Percentiles rank a stretch among this genome's conserved stretches.
Conservation (phyloP, 768 basidiomycete genomes). For the Gloeopeniophorella convolvens region DNA sequence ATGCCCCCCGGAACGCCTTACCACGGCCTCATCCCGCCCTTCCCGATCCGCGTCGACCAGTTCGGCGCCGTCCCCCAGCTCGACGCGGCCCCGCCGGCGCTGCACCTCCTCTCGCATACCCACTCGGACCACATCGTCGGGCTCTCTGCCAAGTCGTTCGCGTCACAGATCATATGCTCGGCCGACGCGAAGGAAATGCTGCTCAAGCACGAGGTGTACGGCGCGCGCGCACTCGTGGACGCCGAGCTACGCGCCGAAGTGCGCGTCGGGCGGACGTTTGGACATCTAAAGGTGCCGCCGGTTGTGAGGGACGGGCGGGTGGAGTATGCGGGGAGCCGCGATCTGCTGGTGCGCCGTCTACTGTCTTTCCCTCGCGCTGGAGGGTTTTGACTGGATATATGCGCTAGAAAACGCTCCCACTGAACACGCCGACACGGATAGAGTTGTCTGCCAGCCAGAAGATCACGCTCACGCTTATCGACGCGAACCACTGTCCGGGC, state of each 20-base stretch:
- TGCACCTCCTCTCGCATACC: constrained; percentile 84
- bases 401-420: constrained; percentile 46
- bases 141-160: constrained; percentile 68
- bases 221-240: constrained; percentile 54
- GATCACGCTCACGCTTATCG: constrained; percentile 73
- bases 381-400: background rate
- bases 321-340: constrained; percentile 49
- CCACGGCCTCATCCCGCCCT: constrained; percentile 70
- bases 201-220: constrained; percentile 64
- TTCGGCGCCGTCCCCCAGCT: constrained; percentile 45
- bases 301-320: constrained; percentile 37
- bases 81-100: constrained; percentile 33
- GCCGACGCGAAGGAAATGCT: constrained; percentile 83
- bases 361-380: too few species aligned
- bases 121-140: constrained; percentile 86
- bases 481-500: constrained; percentile 95
- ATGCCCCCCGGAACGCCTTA: constrained; percentile 80
- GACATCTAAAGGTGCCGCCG: constrained; percentile 59
- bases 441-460: constrained; percentile 49
- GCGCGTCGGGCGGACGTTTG: constrained; percentile 46
- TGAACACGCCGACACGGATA: constrained; percentile 58
- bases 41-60: constrained; percentile 79
- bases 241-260: constrained; percentile 41
- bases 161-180: constrained; percentile 69
- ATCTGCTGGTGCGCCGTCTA: constrained; percentile 52